Conservation (phyloP, 305 asterid species). For the Solanum hybrid region DNA sequence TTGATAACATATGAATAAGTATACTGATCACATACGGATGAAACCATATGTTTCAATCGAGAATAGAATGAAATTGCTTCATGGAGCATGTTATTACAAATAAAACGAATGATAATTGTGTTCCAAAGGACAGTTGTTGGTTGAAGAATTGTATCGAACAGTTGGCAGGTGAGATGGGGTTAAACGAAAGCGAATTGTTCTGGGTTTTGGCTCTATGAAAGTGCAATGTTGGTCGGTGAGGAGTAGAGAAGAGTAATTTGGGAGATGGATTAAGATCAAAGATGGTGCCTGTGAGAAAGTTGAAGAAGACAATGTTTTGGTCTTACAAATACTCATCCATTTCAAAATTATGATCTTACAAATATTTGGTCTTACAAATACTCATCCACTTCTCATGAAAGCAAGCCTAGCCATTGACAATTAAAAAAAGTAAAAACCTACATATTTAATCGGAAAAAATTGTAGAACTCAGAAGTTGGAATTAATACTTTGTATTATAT, state of each 20-base stretch:
- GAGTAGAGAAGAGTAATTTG: not conserved
- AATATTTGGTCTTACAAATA: too few species aligned
- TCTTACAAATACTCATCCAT: not conserved
- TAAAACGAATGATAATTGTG: conserved; percentile 25
- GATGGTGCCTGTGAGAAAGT: not conserved
- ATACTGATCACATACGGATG: conserved; percentile 42
- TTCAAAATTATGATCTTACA: too few species aligned
- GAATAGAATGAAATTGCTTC: conserved; percentile 64
- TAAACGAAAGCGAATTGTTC: conserved; percentile 24
- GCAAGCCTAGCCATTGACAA: not conserved
- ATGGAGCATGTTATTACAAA: conserved; percentile 17
- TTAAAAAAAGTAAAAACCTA: too few species aligned
- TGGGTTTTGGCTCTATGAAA: not conserved
- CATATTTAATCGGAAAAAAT: too few species aligned
- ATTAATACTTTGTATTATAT: too few species aligned
- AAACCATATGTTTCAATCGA: conserved; percentile 26
- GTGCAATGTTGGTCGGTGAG: not conserved
- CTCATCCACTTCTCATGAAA: not conserved
- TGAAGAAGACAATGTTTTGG: not conserved
- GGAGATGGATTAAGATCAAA: not conserved
- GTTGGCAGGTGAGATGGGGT: conserved; percentile 13
- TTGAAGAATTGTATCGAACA: conserved; percentile 26
- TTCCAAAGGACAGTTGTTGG: conserved; percentile 30
- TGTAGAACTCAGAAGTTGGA: too few species aligned
- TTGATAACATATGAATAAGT: conserved; percentile 77